These are phyloP conservation scores for Ascochyta pisi DNA, from an alignment of 2,329 filamentous ascomycete genomes.

Conservation along the genomic window DNA sequence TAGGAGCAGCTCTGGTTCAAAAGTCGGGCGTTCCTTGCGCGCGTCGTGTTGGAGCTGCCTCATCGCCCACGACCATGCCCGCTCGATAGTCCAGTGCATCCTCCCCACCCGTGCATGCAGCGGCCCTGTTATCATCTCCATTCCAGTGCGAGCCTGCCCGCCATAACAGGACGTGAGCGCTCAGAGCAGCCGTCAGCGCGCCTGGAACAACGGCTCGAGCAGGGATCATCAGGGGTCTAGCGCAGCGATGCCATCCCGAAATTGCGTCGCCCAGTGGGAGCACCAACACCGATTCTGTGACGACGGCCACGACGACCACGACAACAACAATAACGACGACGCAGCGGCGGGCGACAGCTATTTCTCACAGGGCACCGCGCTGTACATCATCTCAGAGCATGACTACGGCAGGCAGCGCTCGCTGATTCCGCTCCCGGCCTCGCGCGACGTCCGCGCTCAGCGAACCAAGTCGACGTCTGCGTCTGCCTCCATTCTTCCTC, in stretches of 20 bases:
- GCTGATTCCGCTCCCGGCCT: conserved; percentile 36
- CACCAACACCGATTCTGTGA: conserved; percentile 23
- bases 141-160: conserved; percentile 9
- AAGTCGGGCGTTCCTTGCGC: conserved; percentile 18
- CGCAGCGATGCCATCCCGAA: conserved; percentile 33
- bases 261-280: conserved; percentile 30
- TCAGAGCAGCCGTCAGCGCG: conserved; percentile 10
- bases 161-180: conserved; percentile 2
- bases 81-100: neutral
- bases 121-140: conserved; percentile 19
- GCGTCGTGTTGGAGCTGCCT: conserved; percentile 17
- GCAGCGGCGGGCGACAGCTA: conserved; percentile 10
- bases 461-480: conserved; percentile 1
- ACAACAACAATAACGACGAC: conserved; percentile 13
- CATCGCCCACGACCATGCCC: conserved; percentile 11
- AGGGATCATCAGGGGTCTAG: conserved; percentile 39
- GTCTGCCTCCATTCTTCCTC: conserved; percentile 16
- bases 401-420: conserved; percentile 43
- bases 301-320: conserved; percentile 16
- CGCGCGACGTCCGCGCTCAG: conserved; percentile 35
- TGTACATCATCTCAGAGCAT: conserved; percentile 47
- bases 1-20: conserved; percentile 16
- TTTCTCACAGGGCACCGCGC: conserved; percentile 27
- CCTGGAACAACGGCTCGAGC: conserved; percentile 17
- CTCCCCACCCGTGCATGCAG: conserved; percentile 15